Evolutionary conservation across 1,284 basidiomycete species (phyloP), one percentile per base, ranked within the genome.

Genomic region (Moesziomyces globuligerus): DNA sequence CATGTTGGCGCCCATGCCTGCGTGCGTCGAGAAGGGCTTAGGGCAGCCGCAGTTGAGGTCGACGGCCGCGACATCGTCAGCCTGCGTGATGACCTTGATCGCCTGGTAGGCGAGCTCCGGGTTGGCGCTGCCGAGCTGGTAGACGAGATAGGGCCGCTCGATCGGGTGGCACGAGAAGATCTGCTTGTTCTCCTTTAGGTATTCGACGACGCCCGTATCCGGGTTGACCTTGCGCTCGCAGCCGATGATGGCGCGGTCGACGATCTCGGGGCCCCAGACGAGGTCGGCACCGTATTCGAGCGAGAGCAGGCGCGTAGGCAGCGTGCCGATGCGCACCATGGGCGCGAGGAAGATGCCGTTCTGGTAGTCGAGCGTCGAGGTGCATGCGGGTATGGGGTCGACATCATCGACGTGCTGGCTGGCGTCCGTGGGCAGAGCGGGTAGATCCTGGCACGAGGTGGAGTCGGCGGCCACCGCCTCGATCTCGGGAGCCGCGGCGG

Each of bases 221-320:
- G 93, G 88, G 85, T 98, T 89, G 13, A 97, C 92, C 21, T 86
- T 87, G 52, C 95, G 87, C 70, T 89, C 87, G 0, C 91, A 85
- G 54, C 94, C 92, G 42, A 98, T 86, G 57, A 99, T 94, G 13
- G 96, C 96, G 83, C 91, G 93, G 84, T 99, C 96, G 7, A 99
- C 91, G 42, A 93, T 91, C 81, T 98, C 96, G 0, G 95, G 96
- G 10, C 92, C 90, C 96, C 96, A 99, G 1, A 99, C 95, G 5
- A 98, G 86, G 15, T 90, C 89, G 3, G 95, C 95, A 2, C 95
- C 95, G 79, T 98, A 91, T 75, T 95, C 93, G 40, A 98, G 86
- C 8, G 93, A 89, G 69, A 93, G 90, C 17, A 95, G 83, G 37
- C 93, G 89, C 6, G 90, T 92, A 1, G 90, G 91, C 28, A 93